These are phyloP conservation scores for Mytilinidion resinicola DNA, from an alignment of 495 filamentous ascomycete genomes.

Conservation along the genomic window DNA sequence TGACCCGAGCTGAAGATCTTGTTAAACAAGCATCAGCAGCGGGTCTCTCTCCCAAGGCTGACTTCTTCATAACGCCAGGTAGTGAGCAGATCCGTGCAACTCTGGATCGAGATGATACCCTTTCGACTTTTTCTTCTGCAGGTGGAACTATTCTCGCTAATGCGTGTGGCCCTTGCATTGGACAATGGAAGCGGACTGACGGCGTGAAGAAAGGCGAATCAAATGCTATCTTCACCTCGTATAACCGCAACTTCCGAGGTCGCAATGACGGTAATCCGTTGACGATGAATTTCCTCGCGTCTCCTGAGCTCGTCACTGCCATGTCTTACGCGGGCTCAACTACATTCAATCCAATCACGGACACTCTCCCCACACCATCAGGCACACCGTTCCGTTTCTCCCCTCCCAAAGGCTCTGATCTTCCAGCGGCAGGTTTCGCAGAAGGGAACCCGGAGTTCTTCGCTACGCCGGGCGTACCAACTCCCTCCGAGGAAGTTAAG, in stretches of 20 bases:
- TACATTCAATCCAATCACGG: conserved; percentile 93
- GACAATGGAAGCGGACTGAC: conserved; percentile 93
- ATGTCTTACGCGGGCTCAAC: conserved; percentile 89
- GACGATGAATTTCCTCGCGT: conserved; percentile 98
- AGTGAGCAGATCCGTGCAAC: conserved; percentile 96
- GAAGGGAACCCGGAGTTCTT: conserved; percentile 67
- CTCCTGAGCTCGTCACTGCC: conserved; percentile 91
- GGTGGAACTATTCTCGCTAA: conserved; percentile 89
- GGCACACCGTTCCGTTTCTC: conserved; percentile 81
- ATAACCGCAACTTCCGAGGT: conserved; percentile 97
- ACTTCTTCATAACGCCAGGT: conserved; percentile 93
- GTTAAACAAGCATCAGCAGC: conserved; percentile 83
- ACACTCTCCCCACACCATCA: conserved; percentile 71
- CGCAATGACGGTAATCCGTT: conserved; percentile 93
- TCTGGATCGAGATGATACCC: conserved; percentile 74
- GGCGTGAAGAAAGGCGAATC: conserved; percentile 69
- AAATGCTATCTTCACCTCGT: conserved; percentile 96
- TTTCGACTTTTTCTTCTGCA: conserved; percentile 78
- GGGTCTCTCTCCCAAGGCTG: conserved; percentile 77
- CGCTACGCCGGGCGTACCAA: conserved; percentile 64
- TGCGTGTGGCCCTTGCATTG: conserved; percentile 92
- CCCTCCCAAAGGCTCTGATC: conserved; percentile 69
- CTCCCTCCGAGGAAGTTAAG: conserved; percentile 56
- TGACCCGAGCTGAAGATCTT: conserved; percentile 87
- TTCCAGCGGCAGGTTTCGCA: conserved; percentile 74